A percentile compares a stretch with the other conserved stretches of the same genome.
phyloP scores from a whole-genome alignment of 768 basidiomycete genomes.

The Suillus sp. region DNA sequence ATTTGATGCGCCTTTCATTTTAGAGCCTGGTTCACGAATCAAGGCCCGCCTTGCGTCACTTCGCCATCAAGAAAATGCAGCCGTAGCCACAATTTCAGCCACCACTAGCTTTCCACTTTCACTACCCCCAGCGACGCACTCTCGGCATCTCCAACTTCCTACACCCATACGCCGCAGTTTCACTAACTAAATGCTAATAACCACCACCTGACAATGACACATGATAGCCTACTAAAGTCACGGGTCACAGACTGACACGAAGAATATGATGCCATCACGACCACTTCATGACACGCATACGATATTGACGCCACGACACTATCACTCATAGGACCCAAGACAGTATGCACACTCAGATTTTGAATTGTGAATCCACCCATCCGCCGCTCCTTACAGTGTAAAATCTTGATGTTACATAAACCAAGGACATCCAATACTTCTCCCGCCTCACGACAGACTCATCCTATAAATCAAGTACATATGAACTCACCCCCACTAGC shows the following conservation, averaged over 20 bases:
- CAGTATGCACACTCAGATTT: too few species aligned
- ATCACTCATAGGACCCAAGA: neutral
- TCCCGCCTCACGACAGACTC: too few species aligned
- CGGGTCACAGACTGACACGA: neutral
- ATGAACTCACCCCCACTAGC: too few species aligned
- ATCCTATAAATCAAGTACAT: too few species aligned
- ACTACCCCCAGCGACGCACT: neutral
- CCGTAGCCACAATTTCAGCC: neutral
- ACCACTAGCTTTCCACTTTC: neutral
- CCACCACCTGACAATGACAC: neutral
- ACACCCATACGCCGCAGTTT: neutral
- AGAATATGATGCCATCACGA: neutral
- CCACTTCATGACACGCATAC: neutral
- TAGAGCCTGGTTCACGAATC: neutral
- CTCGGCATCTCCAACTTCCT: neutral
- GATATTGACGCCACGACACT: neutral
- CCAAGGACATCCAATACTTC: too few species aligned
- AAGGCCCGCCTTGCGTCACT: neutral
- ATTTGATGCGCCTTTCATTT: neutral
- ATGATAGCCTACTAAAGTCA: neutral
- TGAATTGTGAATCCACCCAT: too few species aligned
- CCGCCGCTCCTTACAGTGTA: too few species aligned
- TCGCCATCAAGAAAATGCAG: neutral
- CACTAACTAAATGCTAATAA: neutral
- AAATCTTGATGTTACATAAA: too few species aligned